These are phyloP conservation scores for Metschnikowia lochheadii DNA, from an alignment of 805 yeast species.

Conservation along the genomic window DNA sequence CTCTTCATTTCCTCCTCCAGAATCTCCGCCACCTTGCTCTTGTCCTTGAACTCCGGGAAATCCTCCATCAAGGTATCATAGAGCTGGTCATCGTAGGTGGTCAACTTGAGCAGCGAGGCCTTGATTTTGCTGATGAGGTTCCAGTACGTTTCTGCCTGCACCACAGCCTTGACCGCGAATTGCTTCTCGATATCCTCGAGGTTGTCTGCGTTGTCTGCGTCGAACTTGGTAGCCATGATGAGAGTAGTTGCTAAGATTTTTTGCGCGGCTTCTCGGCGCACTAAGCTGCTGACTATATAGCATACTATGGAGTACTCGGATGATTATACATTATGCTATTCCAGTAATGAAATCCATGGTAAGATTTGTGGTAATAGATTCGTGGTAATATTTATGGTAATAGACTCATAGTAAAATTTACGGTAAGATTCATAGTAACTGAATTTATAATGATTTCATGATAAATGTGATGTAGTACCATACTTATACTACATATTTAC, in stretches of 20 bases:
- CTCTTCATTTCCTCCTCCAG: constrained; percentile 81
- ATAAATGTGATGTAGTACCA: no score
- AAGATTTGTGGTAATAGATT: no score
- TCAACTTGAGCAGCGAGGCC: constrained; percentile 74
- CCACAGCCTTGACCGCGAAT: constrained; percentile 96
- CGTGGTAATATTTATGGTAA: no score
- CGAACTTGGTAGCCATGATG: constrained; percentile 44
- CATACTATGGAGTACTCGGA: not conserved
- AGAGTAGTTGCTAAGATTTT: constrained; percentile 1
- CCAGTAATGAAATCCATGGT: not conserved
- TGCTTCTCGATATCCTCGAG: constrained; percentile 94
- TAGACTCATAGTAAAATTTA: no score
- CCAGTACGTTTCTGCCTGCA: constrained; percentile 96
- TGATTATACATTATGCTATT: not conserved
- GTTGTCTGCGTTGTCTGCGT: constrained; percentile 91
- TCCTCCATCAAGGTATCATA: constrained; percentile 54
- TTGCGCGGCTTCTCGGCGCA: not conserved
- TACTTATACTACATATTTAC: no score
- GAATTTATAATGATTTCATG: no score
- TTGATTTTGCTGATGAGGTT: constrained; percentile 63
- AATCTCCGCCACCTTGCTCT: constrained; percentile 52
- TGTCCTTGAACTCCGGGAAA: constrained; percentile 84
- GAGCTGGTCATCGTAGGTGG: constrained; percentile 69
- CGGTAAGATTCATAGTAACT: no score
- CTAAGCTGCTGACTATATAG: not conserved